phyloP scores from a whole-genome alignment of 805 yeast genomes.

The Candida ascalaphidarum region DNA sequence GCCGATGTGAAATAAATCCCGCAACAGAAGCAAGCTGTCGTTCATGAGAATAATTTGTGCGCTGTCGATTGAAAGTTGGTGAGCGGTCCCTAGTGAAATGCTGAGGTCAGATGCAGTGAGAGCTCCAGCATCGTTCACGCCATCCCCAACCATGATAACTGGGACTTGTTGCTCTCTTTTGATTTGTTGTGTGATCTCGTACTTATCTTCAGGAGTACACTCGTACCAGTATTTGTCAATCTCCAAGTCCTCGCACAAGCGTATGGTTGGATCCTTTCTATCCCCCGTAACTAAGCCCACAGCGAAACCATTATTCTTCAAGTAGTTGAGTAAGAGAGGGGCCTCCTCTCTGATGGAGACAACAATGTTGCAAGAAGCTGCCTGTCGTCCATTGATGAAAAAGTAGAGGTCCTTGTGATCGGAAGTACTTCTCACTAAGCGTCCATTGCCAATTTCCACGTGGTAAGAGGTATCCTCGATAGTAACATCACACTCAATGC shows the following conservation, averaged over 20 bases:
- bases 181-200: constrained; percentile 1
- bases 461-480: not conserved
- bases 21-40: constrained; percentile 1
- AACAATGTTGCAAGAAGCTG: constrained; percentile 1
- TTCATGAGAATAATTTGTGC: constrained; percentile 3
- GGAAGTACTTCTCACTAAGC: too few species aligned
- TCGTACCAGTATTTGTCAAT: constrained; percentile 1
- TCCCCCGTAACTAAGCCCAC: constrained; percentile 3
- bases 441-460: constrained; percentile 1
- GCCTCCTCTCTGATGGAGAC: constrained; percentile 1
- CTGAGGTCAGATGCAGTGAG: constrained; percentile 2
- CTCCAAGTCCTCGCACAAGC: constrained; percentile 1
- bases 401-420: constrained; percentile 2
- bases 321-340: not conserved
- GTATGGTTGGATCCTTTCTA: constrained; percentile 2
- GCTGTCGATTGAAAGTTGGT: constrained; percentile 3
- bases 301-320: constrained; percentile 1
- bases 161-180: constrained; percentile 1
- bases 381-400: constrained; percentile 1
- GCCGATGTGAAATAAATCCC: constrained; percentile 1
- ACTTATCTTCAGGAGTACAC: constrained; percentile 3
- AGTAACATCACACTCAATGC: constrained; percentile 1
- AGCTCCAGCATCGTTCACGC: constrained; percentile 5
- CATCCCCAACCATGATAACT: constrained; percentile 4
- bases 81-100: constrained; percentile 3